These are phyloP conservation scores for Claviceps sp. DNA, from an alignment of 2,329 filamentous ascomycete genomes.

Conservation along the genomic window DNA sequence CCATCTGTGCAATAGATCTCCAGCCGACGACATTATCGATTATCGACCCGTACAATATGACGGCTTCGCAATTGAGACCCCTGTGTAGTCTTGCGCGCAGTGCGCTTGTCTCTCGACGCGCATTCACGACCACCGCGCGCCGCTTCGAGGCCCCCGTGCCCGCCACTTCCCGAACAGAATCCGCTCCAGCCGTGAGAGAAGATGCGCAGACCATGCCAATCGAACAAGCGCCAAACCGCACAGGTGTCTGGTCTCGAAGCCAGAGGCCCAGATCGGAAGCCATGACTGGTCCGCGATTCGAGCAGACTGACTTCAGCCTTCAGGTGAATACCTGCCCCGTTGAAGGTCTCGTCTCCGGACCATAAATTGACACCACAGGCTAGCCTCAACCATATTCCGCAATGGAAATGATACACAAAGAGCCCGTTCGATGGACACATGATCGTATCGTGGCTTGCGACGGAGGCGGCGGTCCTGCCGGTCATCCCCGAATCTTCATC, in stretches of 20 bases:
- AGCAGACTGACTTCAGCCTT: constrained; percentile 85
- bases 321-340: constrained; percentile 50
- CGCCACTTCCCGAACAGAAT: constrained; percentile 23
- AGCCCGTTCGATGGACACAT: constrained; percentile 87
- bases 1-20: background rate
- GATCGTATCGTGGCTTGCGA: constrained; percentile 74
- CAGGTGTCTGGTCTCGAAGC: constrained; percentile 68
- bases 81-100: constrained; percentile 30
- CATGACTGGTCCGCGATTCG: constrained; percentile 90
- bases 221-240: constrained; percentile 77
- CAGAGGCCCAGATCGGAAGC: constrained; percentile 70
- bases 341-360: background rate
- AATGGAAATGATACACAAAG: constrained; percentile 91
- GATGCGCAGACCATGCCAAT: constrained; percentile 32
- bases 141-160: constrained; percentile 31
- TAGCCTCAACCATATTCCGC: constrained; percentile 82
- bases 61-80: constrained; percentile 33
- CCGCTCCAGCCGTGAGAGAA: constrained; percentile 30
- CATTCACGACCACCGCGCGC: constrained; percentile 34
- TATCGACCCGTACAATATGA: constrained; percentile 19
- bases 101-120: constrained; percentile 29
- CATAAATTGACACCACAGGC: constrained; percentile 10
- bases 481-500: constrained; percentile 91
- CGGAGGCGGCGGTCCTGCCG: constrained; percentile 77
- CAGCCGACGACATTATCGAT: constrained; percentile 1